phyloP scores from a whole-genome alignment of 2,329 filamentous ascomycete genomes.

The Alternaria infectoria region DNA sequence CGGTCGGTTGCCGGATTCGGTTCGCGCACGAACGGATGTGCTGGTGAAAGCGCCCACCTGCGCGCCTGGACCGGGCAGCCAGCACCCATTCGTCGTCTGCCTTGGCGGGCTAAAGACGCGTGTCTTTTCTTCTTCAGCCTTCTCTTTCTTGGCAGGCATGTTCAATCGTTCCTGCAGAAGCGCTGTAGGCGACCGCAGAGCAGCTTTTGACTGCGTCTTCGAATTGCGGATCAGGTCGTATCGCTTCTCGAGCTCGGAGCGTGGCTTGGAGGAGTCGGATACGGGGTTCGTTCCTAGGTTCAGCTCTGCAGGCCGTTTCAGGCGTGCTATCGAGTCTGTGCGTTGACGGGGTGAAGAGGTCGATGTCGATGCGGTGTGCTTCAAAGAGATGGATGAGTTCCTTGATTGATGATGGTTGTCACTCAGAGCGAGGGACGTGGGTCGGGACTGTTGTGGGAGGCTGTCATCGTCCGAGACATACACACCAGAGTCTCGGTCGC shows the following conservation, averaged over 20 bases:
- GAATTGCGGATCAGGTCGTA: constrained; percentile 42
- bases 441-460: constrained; percentile 6
- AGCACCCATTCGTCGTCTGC: constrained; percentile 35
- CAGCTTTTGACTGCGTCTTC: constrained; percentile 34
- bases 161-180: constrained; percentile 39
- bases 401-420: constrained; percentile 15
- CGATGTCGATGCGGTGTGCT: constrained; percentile 6
- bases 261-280: constrained; percentile 22
- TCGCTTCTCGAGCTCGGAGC: constrained; percentile 41
- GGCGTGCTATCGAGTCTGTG: constrained; percentile 16
- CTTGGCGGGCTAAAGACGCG: constrained; percentile 36
- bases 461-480: constrained; percentile 29
- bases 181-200: constrained; percentile 41
- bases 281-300: constrained; percentile 28
- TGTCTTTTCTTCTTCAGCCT: constrained; percentile 26
- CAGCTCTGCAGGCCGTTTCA: constrained; percentile 38
- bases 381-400: constrained; percentile 17
- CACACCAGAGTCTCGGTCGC: constrained; percentile 34
- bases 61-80: constrained; percentile 34
- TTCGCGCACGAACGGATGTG: constrained; percentile 35
- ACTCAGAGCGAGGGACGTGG: constrained; percentile 16
- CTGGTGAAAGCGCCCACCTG: constrained; percentile 33
- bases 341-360: constrained; percentile 17
- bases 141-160: constrained; percentile 25
- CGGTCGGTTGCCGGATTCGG: constrained; percentile 26